Evolutionary conservation across 371 early-diverging fungal genomes (phyloP), one percentile per base, ranked within the genome.

Genomic region (Actinomortierella ambigua): DNA sequence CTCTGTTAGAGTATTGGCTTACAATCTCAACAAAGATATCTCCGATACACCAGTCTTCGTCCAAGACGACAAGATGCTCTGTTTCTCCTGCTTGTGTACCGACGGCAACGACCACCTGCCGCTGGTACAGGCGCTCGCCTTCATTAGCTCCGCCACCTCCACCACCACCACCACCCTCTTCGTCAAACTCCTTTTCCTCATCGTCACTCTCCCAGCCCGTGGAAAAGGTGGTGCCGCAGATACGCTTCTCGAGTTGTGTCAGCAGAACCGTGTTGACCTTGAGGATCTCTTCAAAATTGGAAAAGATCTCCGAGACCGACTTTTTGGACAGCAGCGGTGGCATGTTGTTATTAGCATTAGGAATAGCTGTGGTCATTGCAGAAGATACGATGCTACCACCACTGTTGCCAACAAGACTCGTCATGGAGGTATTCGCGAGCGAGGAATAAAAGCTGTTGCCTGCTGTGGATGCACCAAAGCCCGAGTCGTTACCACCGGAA

Each of bases 11-110:
- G 11, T 34, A 11, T 11, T 39, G 13, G 50, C 63, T 59, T 77
- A 79, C 80, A 59, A 88, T 79, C 26, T 82, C 77, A 59, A 81
- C 62, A 56, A 89, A 91, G 27, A 91, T 86, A 60, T 91, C 89
- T 6, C 92, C 90, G 3, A 90, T 26, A 51, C 80, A 81, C 52
- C 80, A 85, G 20, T 76, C 71, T 2, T 65, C 76, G 1, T 81
- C 88, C 84, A 91, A 43, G 54, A 66, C 64, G 48, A 69, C 41
- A 46, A 58, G 43, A 52, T 69, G 55, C 26, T 73, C 68, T n/a
- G 66, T 67, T 15, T 62, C 60, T 8, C 67, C 57, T 3, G 77
- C 76, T 68, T 70, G 54, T 73, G 61, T 52, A 1, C 47, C 54
- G 7, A 63, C 63, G 3, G 67, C 63, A 23, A 73, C 75, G 55